These are phyloP conservation scores for Sporothrix pseudoabietina DNA, from an alignment of 2,329 filamentous ascomycete species.

Conservation along the genomic window DNA sequence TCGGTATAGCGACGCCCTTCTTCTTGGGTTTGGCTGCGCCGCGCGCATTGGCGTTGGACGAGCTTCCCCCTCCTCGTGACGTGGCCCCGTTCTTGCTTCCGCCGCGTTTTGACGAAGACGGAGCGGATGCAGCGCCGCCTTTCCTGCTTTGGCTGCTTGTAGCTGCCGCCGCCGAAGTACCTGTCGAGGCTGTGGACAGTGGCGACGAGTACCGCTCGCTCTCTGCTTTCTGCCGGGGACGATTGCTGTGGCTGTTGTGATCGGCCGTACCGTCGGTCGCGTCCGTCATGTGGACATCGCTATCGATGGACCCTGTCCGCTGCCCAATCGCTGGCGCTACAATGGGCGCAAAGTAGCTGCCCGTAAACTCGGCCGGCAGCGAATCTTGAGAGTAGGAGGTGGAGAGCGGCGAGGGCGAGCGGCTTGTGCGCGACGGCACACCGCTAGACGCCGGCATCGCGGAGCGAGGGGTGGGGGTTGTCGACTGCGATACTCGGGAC, in stretches of 20 bases:
- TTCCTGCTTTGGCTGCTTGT: not conserved
- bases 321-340: not conserved
- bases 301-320: slow-evolving; percentile 10
- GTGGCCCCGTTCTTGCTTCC: not conserved
- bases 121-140: not conserved
- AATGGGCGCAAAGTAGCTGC: slow-evolving; percentile 25
- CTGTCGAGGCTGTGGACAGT: slow-evolving; percentile 23
- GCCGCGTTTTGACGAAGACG: not conserved
- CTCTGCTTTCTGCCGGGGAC: not conserved
- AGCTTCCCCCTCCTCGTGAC: not conserved
- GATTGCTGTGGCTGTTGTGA: not conserved
- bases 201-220: slow-evolving; percentile 27
- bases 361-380: not conserved
- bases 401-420: slow-evolving; percentile 26
- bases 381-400: slow-evolving; percentile 21
- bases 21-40: slow-evolving; percentile 1
- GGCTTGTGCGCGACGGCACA: slow-evolving; percentile 21
- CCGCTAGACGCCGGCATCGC: slow-evolving; percentile 19
- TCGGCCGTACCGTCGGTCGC: slow-evolving; percentile 27
- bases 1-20: not conserved
- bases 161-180: not conserved
- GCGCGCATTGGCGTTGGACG: not conserved
- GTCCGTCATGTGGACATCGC: slow-evolving; percentile 33
- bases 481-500: not conserved
- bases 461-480: not conserved